Evolutionary conservation across 2,329 filamentous ascomycete genomes (phyloP).

Genomic region (Stemphylium beticola): DNA sequence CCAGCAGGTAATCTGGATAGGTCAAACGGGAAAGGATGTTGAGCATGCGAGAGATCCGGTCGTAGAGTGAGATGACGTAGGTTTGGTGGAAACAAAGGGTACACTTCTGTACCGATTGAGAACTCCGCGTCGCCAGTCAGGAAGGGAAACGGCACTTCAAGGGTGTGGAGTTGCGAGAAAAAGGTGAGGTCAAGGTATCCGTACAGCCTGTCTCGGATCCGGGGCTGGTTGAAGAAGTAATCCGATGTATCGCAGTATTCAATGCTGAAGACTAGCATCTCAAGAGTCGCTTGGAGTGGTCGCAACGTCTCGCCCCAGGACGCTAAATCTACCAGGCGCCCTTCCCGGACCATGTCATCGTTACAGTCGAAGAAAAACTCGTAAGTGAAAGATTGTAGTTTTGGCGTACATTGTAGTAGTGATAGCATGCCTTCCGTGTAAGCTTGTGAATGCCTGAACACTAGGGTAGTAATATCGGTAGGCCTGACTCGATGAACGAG

Average conservation of each 20-base stretch:
- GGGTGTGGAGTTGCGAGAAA: conserved; percentile 28
- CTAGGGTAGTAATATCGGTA: conserved; percentile 28
- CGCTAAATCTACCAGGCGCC: conserved; percentile 21
- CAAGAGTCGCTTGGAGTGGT: conserved; percentile 15
- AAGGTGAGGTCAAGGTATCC: conserved; percentile 32
- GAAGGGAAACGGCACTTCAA: conserved; percentile 34
- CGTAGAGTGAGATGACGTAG: conserved; percentile 32
- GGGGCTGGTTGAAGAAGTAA: conserved; percentile 31
- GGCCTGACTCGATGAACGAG: conserved; percentile 4
- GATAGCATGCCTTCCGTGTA: conserved; percentile 8
- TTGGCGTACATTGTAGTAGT: conserved; percentile 22
- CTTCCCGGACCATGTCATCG: not conserved
- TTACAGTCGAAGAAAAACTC: conserved; percentile 30
- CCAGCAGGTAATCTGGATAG: conserved; percentile 21
- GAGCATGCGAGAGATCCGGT: conserved; percentile 34
- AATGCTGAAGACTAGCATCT: conserved; percentile 26
- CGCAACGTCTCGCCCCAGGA: conserved; percentile 25
- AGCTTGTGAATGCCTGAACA: conserved; percentile 25
- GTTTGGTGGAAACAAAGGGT: conserved; percentile 29
- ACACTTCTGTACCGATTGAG: conserved; percentile 27
- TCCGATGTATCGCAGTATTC: conserved; percentile 28
- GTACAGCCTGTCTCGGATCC: conserved; percentile 16
- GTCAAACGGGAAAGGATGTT: conserved; percentile 28
- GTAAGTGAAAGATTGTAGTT: conserved; percentile 30
- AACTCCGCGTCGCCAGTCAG: conserved; percentile 34